Base-by-base conservation (phyloP, 225 moss, liverwort and hornwort genomes). In the Climacium dendroides region DNA sequence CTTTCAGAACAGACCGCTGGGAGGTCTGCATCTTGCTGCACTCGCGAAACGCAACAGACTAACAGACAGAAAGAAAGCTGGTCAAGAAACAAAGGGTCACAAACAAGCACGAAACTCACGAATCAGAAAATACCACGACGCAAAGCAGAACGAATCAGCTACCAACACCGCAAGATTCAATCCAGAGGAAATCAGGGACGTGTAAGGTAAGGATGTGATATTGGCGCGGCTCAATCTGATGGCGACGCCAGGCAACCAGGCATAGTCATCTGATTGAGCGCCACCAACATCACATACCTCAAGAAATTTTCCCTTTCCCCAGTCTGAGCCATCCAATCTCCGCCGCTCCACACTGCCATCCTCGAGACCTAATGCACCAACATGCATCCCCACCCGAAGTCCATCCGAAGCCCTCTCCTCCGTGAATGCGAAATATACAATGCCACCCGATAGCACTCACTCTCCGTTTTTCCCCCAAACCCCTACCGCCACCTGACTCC, bases 211-310 rank as follows among this genome's bases (percentile, higher is more conserved):
- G 92, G 91, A 96, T 94, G 96, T 97, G 95, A 97, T 96, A 96
- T 96, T 97, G 96, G 96, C 96, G 95, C 96, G 97, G 95, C 94
- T 97, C 94, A 94, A 94, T 96, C 95, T 94, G 95, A 93, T 93
- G 90, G 88, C 94, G 89, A 92, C 95, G 78, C 94, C 92, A 54
- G 88, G 52, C 45, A 78, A 65, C 69, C 90, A 89, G 91, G 94
- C 93, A 88, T 91, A 86, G 94, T 92, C 91, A 93, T 92, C 94
- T 95, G 91, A 96, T 93, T 94, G 95, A 95, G 94, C 92, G 88
- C 91, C 89, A 92, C 96, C 97, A 96, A 97, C 93, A 97, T 94
- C 95, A 94, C 96, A 97, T 91, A 73, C 94, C 92, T 92, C 90
- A 88, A 80, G 69, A 69, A 78, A 57, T 35, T n/a, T 61, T 22